Evolutionary conservation across 2,329 filamentous ascomycete species (phyloP).

Genomic region (Mollisiaceae sp.): DNA sequence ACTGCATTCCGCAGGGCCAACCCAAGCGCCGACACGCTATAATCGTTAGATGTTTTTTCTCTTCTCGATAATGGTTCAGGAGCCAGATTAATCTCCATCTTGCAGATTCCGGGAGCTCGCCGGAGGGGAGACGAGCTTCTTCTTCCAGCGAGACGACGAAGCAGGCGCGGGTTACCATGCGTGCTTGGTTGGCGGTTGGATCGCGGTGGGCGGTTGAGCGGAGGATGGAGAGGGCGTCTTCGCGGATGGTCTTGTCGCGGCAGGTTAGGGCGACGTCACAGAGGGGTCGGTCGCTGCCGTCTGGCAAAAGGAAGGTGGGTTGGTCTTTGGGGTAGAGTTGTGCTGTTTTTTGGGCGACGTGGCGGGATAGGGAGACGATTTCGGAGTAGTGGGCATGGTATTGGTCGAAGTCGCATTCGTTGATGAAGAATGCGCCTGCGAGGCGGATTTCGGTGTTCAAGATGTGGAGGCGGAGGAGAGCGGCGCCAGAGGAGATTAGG

Average conservation of each 20-base stretch:
- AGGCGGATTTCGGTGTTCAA: constrained; percentile 22
- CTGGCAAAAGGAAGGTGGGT: constrained; percentile 18
- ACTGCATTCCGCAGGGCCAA: constrained; percentile 21
- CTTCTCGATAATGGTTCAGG: constrained; percentile 25
- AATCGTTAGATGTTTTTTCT: constrained; percentile 13
- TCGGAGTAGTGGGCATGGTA: constrained; percentile 55
- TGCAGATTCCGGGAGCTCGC: constrained; percentile 18
- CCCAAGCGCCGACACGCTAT: constrained; percentile 13
- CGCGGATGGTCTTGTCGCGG: constrained; percentile 14
- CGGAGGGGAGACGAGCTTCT: constrained; percentile 10
- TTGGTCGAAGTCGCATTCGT: constrained; percentile 59
- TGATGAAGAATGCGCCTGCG: constrained; percentile 52
- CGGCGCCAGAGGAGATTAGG: constrained; percentile 6
- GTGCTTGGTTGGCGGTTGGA: constrained; percentile 13
- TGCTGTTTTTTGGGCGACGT: constrained; percentile 50
- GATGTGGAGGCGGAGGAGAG: constrained; percentile 18
- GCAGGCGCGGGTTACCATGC: constrained; percentile 16
- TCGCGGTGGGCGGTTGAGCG: constrained; percentile 15
- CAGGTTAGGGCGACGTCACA: constrained; percentile 16
- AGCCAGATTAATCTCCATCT: constrained; percentile 20
- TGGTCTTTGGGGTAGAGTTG: background rate
- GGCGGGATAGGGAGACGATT: constrained; percentile 59
- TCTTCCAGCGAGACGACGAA: constrained; percentile 22
- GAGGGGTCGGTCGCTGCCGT: constrained; percentile 11
- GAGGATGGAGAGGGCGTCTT: constrained; percentile 20